Evolutionary conservation across 1,284 basidiomycete genomes (phyloP), one percentile per base, ranked within the genome.

Genomic region (Heterobasidion annosum): DNA sequence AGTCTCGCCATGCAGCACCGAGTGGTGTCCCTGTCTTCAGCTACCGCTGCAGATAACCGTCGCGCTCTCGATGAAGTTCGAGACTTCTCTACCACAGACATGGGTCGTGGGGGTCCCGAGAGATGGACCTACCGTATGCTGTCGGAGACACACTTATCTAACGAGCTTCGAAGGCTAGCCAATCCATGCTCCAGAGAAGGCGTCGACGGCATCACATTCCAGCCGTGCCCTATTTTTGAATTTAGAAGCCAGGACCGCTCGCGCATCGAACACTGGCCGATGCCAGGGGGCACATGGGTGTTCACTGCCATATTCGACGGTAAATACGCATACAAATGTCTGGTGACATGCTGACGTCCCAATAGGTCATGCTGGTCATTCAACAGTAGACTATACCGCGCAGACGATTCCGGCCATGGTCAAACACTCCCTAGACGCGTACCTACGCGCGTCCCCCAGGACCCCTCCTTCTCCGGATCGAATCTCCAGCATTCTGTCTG

Each of bases 281-380:
- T 83, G n/a, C 63, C 67, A 8, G 73, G 72, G 34, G 79, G 82
- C 10, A 69, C 63, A 3, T 86, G 83, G 83, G 65, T 68, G 8
- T 85, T 83, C 60, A 76, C 75, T 52, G 80, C 74, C 42, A 68
- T 86, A 43, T 80, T 83, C 57, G 83, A 85, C 62, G 83, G 83
- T 84, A 56, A 53, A 67, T 55, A 3, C 47, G 49, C 53, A 9
- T 42, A 43, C 34, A 15, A 54, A 16, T 49, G 16, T 44, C 25
- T 48, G 25, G 54, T 37, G 48, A 48, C 42, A 25, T 48, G 16
- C 54, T 50, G 34, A 35, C 34, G 52, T 45, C 55, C 45, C 56
- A 55, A 16, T 58, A 85, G 83, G 83, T 50, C 83, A 86, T 59
- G 77, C 76, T 46, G 80, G 80, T 52, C 77, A 80, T 61, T 73